Conservation (phyloP, 352 stramenopile genomes). For the Phytophthora megakarya region DNA sequence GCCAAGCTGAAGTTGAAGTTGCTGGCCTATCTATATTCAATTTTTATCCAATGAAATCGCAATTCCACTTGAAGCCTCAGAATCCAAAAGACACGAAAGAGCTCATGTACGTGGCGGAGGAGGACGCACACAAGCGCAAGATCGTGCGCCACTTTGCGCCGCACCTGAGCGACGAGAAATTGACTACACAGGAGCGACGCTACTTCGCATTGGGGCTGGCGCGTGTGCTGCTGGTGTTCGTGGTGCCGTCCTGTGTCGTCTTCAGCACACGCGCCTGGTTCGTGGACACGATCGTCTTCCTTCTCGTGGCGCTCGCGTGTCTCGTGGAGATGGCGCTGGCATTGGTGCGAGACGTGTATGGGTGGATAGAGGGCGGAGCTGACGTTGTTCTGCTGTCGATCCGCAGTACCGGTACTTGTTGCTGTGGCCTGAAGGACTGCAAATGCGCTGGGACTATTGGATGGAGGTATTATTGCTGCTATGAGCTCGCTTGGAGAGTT, state of each 20-base stretch:
- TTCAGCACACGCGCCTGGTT: constrained; percentile 61
- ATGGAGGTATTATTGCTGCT: constrained; percentile 36
- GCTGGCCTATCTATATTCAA: constrained; percentile 27
- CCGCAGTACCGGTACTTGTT: constrained; percentile 68
- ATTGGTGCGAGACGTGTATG: constrained; percentile 38
- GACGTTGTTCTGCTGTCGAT: constrained; percentile 17
- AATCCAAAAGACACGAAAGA: constrained; percentile 16
- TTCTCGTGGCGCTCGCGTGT: constrained; percentile 58
- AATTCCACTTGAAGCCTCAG: constrained; percentile 12
- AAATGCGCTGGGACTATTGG: constrained; percentile 77
- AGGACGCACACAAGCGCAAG: constrained; percentile 65
- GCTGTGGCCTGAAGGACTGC: constrained; percentile 74
- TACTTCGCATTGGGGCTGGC: constrained; percentile 62
- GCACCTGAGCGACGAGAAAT: constrained; percentile 58
- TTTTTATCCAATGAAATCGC: constrained; percentile 36
- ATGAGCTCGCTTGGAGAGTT: too few relatives aligned
- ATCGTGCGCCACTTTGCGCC: constrained; percentile 77
- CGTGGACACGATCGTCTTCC: constrained; percentile 63
- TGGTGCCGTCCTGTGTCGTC: constrained; percentile 53
- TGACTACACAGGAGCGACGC: constrained; percentile 54
- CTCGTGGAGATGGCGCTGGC: constrained; percentile 53
- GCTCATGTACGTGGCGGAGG: constrained; percentile 38
- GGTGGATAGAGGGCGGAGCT: background rate
- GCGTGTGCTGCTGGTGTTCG: constrained; percentile 57
- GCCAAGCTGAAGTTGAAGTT: constrained; percentile 26